Conservation (phyloP, 2,329 filamentous ascomycete species). For the Hymenoscyphus linearis region DNA sequence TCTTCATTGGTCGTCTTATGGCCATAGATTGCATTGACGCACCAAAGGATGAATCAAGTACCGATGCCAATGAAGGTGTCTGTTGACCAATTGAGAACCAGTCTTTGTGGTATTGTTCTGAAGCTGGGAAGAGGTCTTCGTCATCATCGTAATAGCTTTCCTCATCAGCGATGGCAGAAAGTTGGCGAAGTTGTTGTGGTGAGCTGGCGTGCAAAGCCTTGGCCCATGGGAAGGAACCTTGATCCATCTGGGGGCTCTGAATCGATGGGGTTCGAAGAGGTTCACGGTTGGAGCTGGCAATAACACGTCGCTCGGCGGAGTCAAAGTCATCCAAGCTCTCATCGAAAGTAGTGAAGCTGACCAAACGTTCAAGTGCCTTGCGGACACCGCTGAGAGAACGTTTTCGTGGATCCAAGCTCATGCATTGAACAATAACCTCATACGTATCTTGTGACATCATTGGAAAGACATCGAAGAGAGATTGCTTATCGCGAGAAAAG, state of each 20-base stretch:
- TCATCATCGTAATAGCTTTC: constrained; percentile 59
- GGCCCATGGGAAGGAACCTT: constrained; percentile 89
- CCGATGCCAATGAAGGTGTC: constrained; percentile 77
- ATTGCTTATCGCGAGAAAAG: constrained; percentile 89
- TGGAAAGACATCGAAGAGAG: constrained; percentile 94
- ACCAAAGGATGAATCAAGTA: constrained; percentile 76
- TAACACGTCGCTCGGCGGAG: constrained; percentile 68
- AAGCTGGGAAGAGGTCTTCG: constrained; percentile 81
- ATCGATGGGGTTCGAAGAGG: constrained; percentile 93
- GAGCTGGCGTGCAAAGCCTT: constrained; percentile 78
- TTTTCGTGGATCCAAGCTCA: constrained; percentile 86
- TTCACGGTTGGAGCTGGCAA: constrained; percentile 86
- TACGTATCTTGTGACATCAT: constrained; percentile 98
- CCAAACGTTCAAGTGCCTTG: constrained; percentile 69
- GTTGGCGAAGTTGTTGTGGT: constrained; percentile 66
- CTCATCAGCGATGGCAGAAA: constrained; percentile 78
- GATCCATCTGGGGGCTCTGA: constrained; percentile 76
- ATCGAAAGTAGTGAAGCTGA: constrained; percentile 91
- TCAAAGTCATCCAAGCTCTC: constrained; percentile 93
- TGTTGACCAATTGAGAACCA: constrained; percentile 76
- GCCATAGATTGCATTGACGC: constrained; percentile 73
- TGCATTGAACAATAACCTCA: constrained; percentile 83
- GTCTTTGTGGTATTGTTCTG: constrained; percentile 61
- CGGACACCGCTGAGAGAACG: constrained; percentile 76
- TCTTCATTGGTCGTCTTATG: constrained; percentile 43